Percentiles rank a stretch among this genome's conserved stretches.
Conservation (phyloP, 1,139 yeast species). For the Hansenula sp. region DNA sequence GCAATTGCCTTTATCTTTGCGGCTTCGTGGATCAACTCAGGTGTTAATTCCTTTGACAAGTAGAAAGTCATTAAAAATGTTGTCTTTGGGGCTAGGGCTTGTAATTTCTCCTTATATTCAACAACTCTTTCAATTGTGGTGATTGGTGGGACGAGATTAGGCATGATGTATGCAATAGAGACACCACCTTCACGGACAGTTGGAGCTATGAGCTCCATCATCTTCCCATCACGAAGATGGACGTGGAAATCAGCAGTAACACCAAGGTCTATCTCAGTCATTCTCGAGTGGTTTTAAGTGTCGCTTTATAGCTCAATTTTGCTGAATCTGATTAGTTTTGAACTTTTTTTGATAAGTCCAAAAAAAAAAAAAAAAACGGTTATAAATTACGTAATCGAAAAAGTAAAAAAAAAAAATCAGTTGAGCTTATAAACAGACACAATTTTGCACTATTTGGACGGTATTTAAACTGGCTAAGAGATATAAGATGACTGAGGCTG, state of each 20-base stretch:
- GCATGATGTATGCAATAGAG: slow-evolving; percentile 92
- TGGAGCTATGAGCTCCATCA: slow-evolving; percentile 91
- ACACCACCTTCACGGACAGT: slow-evolving; percentile 88
- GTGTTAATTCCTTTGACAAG: slow-evolving; percentile 71
- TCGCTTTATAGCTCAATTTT: neutral
- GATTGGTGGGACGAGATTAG: slow-evolving; percentile 89
- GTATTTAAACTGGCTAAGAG: neutral
- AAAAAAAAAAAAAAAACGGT: neutral
- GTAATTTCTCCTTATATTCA: slow-evolving; percentile 61
- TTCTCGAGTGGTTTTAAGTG: neutral
- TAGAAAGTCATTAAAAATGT: slow-evolving; percentile 91
- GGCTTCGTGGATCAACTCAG: slow-evolving; percentile 77
- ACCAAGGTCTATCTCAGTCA: slow-evolving; percentile 46
- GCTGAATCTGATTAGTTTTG: neutral
- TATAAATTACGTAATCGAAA: neutral
- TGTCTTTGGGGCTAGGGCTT: slow-evolving; percentile 72
- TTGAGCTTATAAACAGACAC: neutral
- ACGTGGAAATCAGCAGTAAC: slow-evolving; percentile 95
- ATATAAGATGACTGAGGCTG: slow-evolving; percentile 6
- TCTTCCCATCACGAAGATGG: slow-evolving; percentile 86
- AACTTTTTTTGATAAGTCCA: neutral
- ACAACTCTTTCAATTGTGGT: slow-evolving; percentile 73
- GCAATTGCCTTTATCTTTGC: slow-evolving; percentile 68
- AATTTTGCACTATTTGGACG: neutral
- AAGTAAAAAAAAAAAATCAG: slow-evolving; percentile 1